Conservation (phyloP, 768 basidiomycete species). For the Suillus occidentalis region DNA sequence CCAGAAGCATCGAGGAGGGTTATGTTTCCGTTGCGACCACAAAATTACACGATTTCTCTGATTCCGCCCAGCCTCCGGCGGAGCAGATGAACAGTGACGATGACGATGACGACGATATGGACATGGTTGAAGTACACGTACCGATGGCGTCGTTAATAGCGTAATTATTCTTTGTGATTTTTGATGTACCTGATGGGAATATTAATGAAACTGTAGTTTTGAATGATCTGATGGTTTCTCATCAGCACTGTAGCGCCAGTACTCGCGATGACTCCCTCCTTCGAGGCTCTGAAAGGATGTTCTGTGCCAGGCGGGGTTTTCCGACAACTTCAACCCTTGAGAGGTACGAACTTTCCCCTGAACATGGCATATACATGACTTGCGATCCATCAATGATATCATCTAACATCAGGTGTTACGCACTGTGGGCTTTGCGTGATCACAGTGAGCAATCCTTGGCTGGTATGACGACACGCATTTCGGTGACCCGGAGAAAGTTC, state of each 20-base stretch:
- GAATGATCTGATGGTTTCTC: background rate
- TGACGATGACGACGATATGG: conserved; percentile 20
- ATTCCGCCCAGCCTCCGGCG: background rate
- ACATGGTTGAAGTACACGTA: conserved; percentile 30
- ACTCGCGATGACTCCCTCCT: background rate
- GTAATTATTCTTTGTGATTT: conserved; percentile 11
- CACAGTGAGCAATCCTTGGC: background rate
- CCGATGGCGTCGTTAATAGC: conserved; percentile 18
- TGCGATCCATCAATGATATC: background rate
- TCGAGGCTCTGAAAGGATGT: background rate
- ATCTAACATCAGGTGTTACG: background rate
- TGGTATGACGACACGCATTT: background rate
- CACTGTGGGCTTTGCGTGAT: background rate
- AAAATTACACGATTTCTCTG: background rate
- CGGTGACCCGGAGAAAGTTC: background rate
- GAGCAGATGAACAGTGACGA: conserved; percentile 7
- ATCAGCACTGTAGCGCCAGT: background rate
- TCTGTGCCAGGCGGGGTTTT: background rate
- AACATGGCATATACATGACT: background rate
- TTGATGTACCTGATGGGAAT: conserved; percentile 1
- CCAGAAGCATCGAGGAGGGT: background rate
- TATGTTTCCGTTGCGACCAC: background rate
- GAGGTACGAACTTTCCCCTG: background rate
- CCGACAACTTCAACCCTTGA: background rate
- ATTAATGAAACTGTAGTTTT: conserved; percentile 4